These are phyloP conservation scores for Acanthamoeba rhysodes DNA, from an alignment of 208 protist genomes.

Conservation along the genomic window DNA sequence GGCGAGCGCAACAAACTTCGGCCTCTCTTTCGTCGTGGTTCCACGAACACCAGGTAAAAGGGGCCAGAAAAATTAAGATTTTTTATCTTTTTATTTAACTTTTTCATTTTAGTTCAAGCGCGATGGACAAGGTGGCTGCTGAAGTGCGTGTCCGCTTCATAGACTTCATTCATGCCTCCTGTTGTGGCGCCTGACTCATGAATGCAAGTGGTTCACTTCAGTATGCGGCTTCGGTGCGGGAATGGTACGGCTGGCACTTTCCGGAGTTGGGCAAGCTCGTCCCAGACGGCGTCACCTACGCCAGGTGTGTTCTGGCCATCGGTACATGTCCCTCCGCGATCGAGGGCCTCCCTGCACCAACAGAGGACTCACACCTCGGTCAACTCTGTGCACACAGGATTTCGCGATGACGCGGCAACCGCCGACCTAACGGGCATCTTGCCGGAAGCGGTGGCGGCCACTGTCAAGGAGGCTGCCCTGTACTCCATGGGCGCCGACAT, in stretches of 20 bases:
- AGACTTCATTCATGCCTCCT: no score
- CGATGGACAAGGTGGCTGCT: not conserved
- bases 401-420: not conserved
- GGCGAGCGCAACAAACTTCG: not conserved
- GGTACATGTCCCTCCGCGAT: conserved; percentile 77
- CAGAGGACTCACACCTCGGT: not conserved
- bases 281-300: conserved; percentile 97
- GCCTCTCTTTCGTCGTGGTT: not conserved
- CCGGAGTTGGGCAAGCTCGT: conserved; percentile 98
- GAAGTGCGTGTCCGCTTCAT: not conserved
- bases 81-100: no score
- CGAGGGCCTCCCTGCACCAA: not conserved
- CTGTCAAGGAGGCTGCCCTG: not conserved
- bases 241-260: conserved; percentile 99
- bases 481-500: not conserved
- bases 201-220: not conserved
- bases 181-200: not conserved
- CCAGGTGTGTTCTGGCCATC: conserved; percentile 91
- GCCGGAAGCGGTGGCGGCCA: not conserved
- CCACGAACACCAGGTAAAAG: not conserved
- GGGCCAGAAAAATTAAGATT: not conserved
- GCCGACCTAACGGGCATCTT: not conserved
- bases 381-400: not conserved
- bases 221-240: conserved; percentile 98
- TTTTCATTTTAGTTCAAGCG: not conserved